These are phyloP conservation scores for Adiantum capillusveneris DNA, from an alignment of 75 land plant species.

Conservation along the genomic window DNA sequence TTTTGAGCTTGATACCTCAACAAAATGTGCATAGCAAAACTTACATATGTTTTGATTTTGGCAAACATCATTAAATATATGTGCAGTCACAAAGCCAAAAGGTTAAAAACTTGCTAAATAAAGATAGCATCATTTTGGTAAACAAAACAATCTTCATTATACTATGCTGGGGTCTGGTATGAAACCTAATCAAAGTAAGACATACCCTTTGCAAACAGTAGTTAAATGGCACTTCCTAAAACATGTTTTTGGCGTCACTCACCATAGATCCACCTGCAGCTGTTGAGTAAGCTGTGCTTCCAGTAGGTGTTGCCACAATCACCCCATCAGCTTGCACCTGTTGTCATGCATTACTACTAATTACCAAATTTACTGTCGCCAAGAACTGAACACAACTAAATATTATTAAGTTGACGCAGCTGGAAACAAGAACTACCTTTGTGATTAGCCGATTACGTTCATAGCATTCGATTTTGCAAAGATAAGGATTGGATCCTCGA, in stretches of 20 bases:
- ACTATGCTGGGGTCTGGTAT: too few relatives aligned
- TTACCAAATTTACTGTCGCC: not conserved
- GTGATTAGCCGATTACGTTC: constrained; percentile 90
- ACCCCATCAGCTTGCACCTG: constrained; percentile 99
- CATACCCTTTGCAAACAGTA: not conserved
- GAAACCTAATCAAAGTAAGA: too few relatives aligned
- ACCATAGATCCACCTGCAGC: constrained; percentile 99
- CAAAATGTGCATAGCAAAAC: too few relatives aligned
- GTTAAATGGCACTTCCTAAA: not conserved
- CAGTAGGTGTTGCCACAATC: constrained; percentile 98
- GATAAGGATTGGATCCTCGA: constrained; percentile 95
- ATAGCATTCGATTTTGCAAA: constrained; percentile 97
- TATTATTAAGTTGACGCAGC: not conserved
- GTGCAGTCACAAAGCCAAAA: too few relatives aligned
- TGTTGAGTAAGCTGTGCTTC: constrained; percentile 97
- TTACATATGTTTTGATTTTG: too few relatives aligned
- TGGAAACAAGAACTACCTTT: constrained; percentile 36
- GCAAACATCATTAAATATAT: too few relatives aligned
- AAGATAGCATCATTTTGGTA: too few relatives aligned
- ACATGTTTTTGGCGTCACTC: not conserved
- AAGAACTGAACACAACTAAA: not conserved
- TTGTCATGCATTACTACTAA: not conserved
- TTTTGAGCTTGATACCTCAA: too few relatives aligned
- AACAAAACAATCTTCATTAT: too few relatives aligned
- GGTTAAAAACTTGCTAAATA: too few relatives aligned